Evolutionary conservation across 2,329 filamentous ascomycete species (phyloP), one percentile per base, ranked within the genome.

Genomic region (Fusarium foetens): DNA sequence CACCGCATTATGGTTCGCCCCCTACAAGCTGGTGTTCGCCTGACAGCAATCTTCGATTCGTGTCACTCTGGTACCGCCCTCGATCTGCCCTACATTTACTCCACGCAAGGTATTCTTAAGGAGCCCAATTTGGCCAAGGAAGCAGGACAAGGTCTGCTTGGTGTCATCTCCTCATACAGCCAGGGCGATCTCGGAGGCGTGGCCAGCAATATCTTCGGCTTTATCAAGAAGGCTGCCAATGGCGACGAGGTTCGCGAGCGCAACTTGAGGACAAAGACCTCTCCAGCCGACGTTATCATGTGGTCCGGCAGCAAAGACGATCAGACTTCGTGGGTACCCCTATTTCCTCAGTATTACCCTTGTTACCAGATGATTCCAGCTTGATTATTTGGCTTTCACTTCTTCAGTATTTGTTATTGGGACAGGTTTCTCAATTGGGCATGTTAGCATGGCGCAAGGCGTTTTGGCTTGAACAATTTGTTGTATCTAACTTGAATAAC

Each of bases 231-330:
- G 82, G 94, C 94, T 16, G 92, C 93, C 21, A 90, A 85, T 60
- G 95, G 95, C 75, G 88, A 96, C 64, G 91, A 94, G n/a, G 91
- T 92, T 11, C 92, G 95, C 81, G 89, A 94, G 83, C 92, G 91
- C 79, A 91, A 94, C 54, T 84, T 95, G 73, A 88, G 92, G 74
- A 98, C 95, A 45, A 98, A 97, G 87, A 98, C 95, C 16, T 96
- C 93, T 52, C 93, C 95, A 3, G 96, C 96, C 48, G 96, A 98
- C 81, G 95, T 99, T 48, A 89, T 98, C 80, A 98, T 98, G 94
- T 96, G 95, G 90, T 97, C 94, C 60, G 96, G 96, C 63, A 97
- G 94, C 85, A 98, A 98, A 82, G 96, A 98, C 79, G 91, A 93
- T 75, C 96, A 99, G 84, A 99, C 95, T 77, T 95, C 93, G 91